A percentile compares a stretch with the other conserved stretches of the same genome.
Conservation (phyloP, 2,329 filamentous ascomycete genomes). For the Aspergillus versicolor region DNA sequence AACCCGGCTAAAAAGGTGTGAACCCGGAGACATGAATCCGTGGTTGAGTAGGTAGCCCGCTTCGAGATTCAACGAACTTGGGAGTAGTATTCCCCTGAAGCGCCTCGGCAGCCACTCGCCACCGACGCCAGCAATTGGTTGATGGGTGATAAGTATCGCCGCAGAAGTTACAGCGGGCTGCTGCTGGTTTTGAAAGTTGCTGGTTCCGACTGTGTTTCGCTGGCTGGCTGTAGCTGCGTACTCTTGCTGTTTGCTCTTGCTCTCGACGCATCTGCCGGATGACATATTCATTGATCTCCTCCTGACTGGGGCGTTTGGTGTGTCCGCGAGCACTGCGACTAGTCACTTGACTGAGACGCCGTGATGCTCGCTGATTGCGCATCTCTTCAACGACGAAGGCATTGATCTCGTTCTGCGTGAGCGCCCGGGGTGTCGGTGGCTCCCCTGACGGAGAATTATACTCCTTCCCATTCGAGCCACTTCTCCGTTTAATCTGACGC, state of each 20-base stretch:
- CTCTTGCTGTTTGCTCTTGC: constrained; percentile 20
- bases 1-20: constrained; percentile 18
- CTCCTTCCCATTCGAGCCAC: not conserved
- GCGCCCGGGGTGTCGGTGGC: constrained; percentile 5
- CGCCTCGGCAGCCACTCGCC: constrained; percentile 24
- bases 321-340: constrained; percentile 15
- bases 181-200: not conserved
- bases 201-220: constrained; percentile 5
- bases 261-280: constrained; percentile 28
- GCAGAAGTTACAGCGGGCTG: constrained; percentile 23
- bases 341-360: constrained; percentile 4
- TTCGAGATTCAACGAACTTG: constrained; percentile 24
- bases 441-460: not conserved
- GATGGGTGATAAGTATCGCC: constrained; percentile 22
- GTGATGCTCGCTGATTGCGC: constrained; percentile 12
- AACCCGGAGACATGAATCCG: constrained; percentile 27
- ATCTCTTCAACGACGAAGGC: constrained; percentile 27
- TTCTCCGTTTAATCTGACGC: not conserved
- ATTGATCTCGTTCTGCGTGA: constrained; percentile 29
- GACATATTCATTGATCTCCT: constrained; percentile 31
- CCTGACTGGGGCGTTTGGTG: constrained; percentile 27
- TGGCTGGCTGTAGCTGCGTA: constrained; percentile 23
- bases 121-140: constrained; percentile 25
- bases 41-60: constrained; percentile 20
- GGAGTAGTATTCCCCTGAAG: constrained; percentile 23